Evolutionary conservation across 352 stramenopile genomes (phyloP), one percentile per base, ranked within the genome.

Genomic region (Phytophthora capsici): DNA sequence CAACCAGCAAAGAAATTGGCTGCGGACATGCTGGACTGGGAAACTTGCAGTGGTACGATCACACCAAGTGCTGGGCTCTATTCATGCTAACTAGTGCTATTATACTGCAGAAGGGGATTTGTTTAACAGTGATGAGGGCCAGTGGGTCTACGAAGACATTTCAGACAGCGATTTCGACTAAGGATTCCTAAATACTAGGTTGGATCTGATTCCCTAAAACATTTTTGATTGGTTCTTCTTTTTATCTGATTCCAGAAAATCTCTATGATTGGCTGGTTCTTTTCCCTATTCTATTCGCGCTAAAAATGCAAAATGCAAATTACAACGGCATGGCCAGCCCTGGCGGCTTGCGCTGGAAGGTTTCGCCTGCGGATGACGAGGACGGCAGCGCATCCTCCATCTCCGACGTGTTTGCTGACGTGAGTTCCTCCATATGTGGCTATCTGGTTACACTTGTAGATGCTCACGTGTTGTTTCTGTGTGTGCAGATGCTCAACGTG

Each of bases 321-420:
- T 47, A 46, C 44, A 28, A 34, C 14, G 51, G 45, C 26, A 69
- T 71, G 55, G 69, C 17, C 25, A 63, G 25, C 32, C 50, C 13
- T 34, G 45, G 19, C 34, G 50, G 23, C 9, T 22, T 46, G 38
- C 55, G 36, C 47, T 71, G 65, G 63, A 70, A 55, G 37, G 23
- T 57, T 40, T 19, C 59, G 26, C 32, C 59, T 57, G 25, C 57
- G 16, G 63, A 80, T 10, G 66, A 79, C 1, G 70, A 75, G 16
- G 69, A 75, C 46, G 67, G 80, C 22, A 68, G 82, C 16, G 62
- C 80, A 36, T 77, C 78, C 50, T 82, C 83, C 26, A 79, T 91
- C 47, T 77, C 80, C 14, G 78, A 89, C 50, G 80, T 91, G 53
- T 93, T 93, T 45, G 73, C 66, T 16, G 77, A 90, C 57, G 85